Conservation (phyloP, 176 grass and related monocot species). For the Aegilops sharonensis region DNA sequence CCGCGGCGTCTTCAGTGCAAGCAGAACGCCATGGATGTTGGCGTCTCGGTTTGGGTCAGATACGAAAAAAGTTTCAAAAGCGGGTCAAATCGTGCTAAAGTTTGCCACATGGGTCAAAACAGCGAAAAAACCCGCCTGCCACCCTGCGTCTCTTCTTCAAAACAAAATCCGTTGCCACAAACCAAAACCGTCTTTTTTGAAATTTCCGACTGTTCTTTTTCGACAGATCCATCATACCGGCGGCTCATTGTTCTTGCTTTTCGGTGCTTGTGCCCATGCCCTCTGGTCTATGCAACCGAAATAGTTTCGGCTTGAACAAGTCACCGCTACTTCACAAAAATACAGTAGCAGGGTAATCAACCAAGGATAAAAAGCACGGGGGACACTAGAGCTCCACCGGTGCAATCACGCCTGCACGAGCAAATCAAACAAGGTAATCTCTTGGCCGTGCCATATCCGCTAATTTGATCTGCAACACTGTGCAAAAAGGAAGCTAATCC, state of each 20-base stretch:
- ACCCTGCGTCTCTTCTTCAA: neutral
- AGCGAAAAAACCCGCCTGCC: no score
- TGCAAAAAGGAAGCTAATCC: slow-evolving; percentile 39
- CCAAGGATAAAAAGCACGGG: neutral
- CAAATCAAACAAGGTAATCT: no score
- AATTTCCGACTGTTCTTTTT: neutral
- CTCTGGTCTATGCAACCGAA: neutral
- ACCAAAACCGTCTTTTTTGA: neutral
- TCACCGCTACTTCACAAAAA: neutral
- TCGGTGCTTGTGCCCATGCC: neutral
- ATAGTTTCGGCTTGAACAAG: neutral
- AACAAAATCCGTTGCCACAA: neutral
- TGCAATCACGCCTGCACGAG: no score
- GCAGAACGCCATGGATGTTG: no score
- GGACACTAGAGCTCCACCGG: neutral
- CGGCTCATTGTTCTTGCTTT: neutral
- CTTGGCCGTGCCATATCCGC: neutral
- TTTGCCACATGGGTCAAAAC: no score
- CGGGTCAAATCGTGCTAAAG: no score
- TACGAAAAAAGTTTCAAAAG: no score
- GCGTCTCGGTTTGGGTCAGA: no score
- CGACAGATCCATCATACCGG: neutral
- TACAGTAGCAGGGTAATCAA: neutral
- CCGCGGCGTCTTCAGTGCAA: no score
- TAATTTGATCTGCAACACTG: slow-evolving; percentile 7